Conservation (phyloP, 495 filamentous ascomycete genomes). For the Antarctomyces pellizariae region DNA sequence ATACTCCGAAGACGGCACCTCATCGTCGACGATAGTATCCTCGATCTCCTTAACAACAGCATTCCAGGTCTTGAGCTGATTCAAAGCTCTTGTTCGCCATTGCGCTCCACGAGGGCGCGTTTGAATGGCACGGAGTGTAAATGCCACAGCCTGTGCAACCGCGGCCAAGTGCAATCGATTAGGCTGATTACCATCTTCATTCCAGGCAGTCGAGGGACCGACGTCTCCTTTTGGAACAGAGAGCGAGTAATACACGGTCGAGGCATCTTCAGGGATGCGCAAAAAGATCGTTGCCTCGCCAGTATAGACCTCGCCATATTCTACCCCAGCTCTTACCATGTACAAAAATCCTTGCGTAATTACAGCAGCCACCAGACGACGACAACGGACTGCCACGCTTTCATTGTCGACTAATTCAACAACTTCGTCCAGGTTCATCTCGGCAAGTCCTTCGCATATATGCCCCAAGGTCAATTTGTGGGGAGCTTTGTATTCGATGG, state of each 20-base stretch:
- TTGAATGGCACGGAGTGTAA: constrained; percentile 1
- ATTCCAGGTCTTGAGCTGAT: too few species aligned
- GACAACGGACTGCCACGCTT: not conserved
- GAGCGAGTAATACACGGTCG: constrained; percentile 17
- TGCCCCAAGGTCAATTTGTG: constrained; percentile 7
- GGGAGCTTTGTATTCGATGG: constrained; percentile 5
- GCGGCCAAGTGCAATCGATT: constrained; percentile 2
- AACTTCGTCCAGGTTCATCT: constrained; percentile 10
- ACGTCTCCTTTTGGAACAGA: constrained; percentile 20
- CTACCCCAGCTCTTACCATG: constrained; percentile 20
- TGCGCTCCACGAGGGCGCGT: not conserved
- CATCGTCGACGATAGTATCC: too few species aligned
- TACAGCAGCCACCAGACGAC: constrained; percentile 15
- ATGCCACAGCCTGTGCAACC: constrained; percentile 1
- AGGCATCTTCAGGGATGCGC: constrained; percentile 19
- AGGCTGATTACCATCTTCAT: constrained; percentile 1
- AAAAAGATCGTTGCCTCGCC: constrained; percentile 25
- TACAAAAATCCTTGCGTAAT: constrained; percentile 24
- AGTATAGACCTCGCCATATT: constrained; percentile 22
- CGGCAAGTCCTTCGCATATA: constrained; percentile 9
- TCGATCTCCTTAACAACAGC: too few species aligned
- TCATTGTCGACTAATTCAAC: constrained; percentile 5
- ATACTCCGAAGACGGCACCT: too few species aligned
- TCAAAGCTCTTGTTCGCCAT: too few species aligned
- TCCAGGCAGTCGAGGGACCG: too few species aligned